Conservation (phyloP, 192 early-diverging fungal genomes). For the Rhizoclosmatium globosum region DNA sequence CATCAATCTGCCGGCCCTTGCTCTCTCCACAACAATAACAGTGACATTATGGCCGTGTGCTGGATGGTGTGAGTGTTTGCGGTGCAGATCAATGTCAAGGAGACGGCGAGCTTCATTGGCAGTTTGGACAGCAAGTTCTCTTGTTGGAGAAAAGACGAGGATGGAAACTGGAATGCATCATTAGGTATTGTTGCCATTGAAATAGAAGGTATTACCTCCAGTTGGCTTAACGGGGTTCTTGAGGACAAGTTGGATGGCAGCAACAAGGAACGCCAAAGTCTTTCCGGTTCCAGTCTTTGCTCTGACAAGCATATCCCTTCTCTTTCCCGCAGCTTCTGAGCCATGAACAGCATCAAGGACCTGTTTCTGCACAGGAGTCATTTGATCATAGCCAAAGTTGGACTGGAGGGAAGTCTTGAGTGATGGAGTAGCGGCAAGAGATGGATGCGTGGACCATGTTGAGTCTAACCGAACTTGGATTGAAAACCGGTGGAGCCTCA, state of each 20-base stretch:
- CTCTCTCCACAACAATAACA: slow-evolving; percentile 84
- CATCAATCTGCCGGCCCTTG: slow-evolving; percentile 77
- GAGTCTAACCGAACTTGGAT: background rate
- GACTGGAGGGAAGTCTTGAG: background rate
- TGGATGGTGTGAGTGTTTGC: slow-evolving; percentile 12
- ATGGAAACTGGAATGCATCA: slow-evolving; percentile 28
- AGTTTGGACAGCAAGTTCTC: slow-evolving; percentile 95
- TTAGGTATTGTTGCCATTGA: background rate
- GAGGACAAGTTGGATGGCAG: slow-evolving; percentile 79
- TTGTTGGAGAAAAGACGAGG: slow-evolving; percentile 88
- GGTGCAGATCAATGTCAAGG: slow-evolving; percentile 68
- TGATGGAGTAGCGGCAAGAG: background rate
- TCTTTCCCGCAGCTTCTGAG: slow-evolving; percentile 60
- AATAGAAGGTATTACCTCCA: slow-evolving; percentile 20
- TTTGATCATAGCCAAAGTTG: slow-evolving; percentile 76
- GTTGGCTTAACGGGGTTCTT: background rate
- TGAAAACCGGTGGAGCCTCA: background rate
- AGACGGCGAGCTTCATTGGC: slow-evolving; percentile 75
- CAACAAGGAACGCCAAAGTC: slow-evolving; percentile 93
- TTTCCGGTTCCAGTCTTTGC: slow-evolving; percentile 99
- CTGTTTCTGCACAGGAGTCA: slow-evolving; percentile 86
- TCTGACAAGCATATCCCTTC: slow-evolving; percentile 86
- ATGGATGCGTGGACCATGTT: background rate
- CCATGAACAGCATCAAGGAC: slow-evolving; percentile 63
- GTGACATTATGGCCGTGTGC: slow-evolving; percentile 77